These are phyloP conservation scores for Quercus phellos DNA, from an alignment of 331 rosid genomes.

Conservation along the genomic window DNA sequence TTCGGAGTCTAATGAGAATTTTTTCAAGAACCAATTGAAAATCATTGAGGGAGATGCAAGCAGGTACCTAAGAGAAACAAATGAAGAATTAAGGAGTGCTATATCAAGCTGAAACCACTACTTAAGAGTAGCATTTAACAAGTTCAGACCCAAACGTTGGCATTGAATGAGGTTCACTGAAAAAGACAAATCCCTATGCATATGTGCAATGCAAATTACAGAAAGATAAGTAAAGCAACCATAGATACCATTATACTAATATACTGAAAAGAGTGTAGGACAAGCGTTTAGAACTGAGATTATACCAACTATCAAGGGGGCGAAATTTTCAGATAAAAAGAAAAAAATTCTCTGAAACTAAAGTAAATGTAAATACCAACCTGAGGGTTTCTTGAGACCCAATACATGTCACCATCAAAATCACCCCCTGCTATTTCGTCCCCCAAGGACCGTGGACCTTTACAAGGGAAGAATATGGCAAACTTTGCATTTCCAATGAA, in stretches of 20 bases:
- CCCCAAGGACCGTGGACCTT: slow-evolving; percentile 65
- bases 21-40: no score
- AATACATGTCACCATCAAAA: slow-evolving; percentile 77
- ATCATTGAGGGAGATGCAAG: no score
- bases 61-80: no score
- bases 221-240: neutral
- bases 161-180: neutral
- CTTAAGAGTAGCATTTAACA: neutral
- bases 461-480: slow-evolving; percentile 66
- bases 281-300: neutral
- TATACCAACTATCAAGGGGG: neutral
- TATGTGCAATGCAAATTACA: neutral
- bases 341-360: neutral
- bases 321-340: neutral
- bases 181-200: neutral
- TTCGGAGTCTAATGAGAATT: no score
- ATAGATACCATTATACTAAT: neutral
- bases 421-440: slow-evolving; percentile 79
- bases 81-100: neutral
- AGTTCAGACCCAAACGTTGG: neutral
- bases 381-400: slow-evolving; percentile 66
- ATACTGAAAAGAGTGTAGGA: neutral
- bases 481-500: slow-evolving; percentile 54
- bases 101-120: neutral
- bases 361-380: slow-evolving; percentile 24